Base-by-base conservation (phyloP, 2,329 filamentous ascomycete genomes). In the Knoxdaviesia capensis region DNA sequence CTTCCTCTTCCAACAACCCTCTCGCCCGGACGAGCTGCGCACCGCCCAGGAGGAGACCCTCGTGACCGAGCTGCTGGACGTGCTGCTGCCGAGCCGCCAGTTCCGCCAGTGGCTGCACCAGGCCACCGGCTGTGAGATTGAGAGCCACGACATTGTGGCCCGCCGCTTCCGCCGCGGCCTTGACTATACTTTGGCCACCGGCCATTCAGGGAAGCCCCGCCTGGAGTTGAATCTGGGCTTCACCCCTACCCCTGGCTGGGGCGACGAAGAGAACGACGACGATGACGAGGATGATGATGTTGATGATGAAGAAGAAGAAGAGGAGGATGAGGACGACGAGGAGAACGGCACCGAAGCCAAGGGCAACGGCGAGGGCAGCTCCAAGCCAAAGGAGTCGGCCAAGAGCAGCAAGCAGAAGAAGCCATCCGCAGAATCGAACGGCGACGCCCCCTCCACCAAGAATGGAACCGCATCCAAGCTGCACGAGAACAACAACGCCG, bases 121-220 rank as follows among this genome's bases (percentile, higher is more conserved):
- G 41, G 79, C 85, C 5, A 96, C 88, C 0, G 77, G 79, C 33
- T 77, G 83, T 47, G 68, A 66, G 1, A 62, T 96, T 9, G 73
- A 78, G 46, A 80, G 74, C 53, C 75, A 79, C 51, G 80, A 92
- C 53, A 60, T 92, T 41, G 60, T 92, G n/a, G 84, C 83, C 0
- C 76, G 90, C 28, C 75, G 87, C 33, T 98, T 98, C 66, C 76
- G 90, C 6, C 75, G 75, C 39, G 85, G 90, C 5, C 62, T 77
- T 47, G 90, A 98, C 60, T 98, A 98, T 56, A 93, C 88, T 3
- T 73, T 98, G 20, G 90, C 90, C 2, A 94, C 83, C 20, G 78
- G 81, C 28, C 85, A 93, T 54, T 79, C 74, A 34, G 75, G 75
- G 43, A 71, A 84, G 51, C 73, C 85, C 8, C 78, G 85, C 39